Evolutionary conservation across 169 alveolate genomes (phyloP).

Genomic region (Plasmodium inui): DNA sequence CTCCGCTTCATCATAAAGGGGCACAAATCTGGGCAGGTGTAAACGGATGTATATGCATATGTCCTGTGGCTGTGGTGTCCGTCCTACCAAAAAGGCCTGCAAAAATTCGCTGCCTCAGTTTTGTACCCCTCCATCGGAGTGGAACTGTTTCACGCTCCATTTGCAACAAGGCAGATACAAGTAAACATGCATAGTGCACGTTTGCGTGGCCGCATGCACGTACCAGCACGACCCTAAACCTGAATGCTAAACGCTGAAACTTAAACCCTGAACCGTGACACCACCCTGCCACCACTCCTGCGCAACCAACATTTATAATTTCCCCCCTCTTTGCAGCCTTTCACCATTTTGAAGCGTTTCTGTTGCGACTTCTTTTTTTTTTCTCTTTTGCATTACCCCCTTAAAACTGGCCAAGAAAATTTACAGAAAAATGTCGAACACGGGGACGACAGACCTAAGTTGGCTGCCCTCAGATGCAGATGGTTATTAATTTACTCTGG

Average conservation of each 20-base stretch:
- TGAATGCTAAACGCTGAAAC: too few relatives aligned
- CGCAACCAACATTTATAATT: neutral
- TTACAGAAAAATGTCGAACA: constrained; percentile 54
- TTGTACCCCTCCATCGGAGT: neutral
- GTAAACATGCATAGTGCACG: neutral
- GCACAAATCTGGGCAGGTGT: neutral
- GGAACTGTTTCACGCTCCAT: neutral
- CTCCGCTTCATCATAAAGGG: neutral
- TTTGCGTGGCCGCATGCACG: neutral
- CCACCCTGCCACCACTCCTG: neutral
- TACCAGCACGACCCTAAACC: neutral
- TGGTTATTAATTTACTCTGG: constrained; percentile 61
- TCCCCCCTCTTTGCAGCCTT: neutral
- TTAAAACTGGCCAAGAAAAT: neutral
- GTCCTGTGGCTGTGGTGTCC: too few relatives aligned
- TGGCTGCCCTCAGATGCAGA: constrained; percentile 89
- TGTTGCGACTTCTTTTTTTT: neutral
- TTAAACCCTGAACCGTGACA: too few relatives aligned
- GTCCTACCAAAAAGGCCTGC: too few relatives aligned
- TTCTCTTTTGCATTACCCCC: neutral
- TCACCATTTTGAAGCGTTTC: neutral
- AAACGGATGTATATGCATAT: neutral
- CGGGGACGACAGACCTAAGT: constrained; percentile 80
- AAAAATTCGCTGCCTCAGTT: neutral
- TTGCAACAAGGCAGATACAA: neutral